Evolutionary conservation across 1,139 yeast genomes (phyloP), one percentile per base, ranked within the genome.

Genomic region (Meyerozyma guilliermondii): DNA sequence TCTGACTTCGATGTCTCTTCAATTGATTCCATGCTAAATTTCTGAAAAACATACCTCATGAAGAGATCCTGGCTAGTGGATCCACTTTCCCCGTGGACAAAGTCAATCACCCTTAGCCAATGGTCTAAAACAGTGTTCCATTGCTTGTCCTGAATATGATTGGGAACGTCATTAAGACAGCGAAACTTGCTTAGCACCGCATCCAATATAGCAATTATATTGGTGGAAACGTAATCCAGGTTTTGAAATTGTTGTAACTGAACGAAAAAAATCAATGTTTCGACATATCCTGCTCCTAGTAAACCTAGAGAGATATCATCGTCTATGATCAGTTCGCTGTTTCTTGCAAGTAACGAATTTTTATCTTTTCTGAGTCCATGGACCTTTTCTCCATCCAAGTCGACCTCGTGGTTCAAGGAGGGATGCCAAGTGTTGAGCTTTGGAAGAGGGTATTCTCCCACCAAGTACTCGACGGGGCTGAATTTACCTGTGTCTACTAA

Each of bases 191-290:
- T 45, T 26, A 73, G 56, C 3, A 70, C 57, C 2, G 46, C 40
- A 39, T 68, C 73, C 26, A 73, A 46, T 28, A 71, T 62, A 3
- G 35, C 40, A 1, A 56, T 48, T 29, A 71, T 48, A 37, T 65
- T 66, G 4, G 46, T 38, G 0, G 74, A 53, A 34, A 71, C 57
- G 43, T 51, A 72, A 24, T 70, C 75, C 0, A 65, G 54, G 43
- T 68, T 63, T 48, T 71, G 76, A 43, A 71, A 66, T 48, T 66
- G 74, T 47, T 70, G 73, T 26, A 73, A 55, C 50, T 72, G 77
- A 31, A 69, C 52, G 49, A 68, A 71, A 28, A 68, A 56, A 2
- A 71, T 55, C 18, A 71, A 44, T 0, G 71, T 48, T 46, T 71
- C 74, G 8, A 62, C 55, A 2, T 66, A 48, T 13, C 74, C 68